A percentile compares a stretch with the other conserved stretches of the same genome.
phyloP scores from a whole-genome alignment of 441 rosid species.

The Croton laevigatus region DNA sequence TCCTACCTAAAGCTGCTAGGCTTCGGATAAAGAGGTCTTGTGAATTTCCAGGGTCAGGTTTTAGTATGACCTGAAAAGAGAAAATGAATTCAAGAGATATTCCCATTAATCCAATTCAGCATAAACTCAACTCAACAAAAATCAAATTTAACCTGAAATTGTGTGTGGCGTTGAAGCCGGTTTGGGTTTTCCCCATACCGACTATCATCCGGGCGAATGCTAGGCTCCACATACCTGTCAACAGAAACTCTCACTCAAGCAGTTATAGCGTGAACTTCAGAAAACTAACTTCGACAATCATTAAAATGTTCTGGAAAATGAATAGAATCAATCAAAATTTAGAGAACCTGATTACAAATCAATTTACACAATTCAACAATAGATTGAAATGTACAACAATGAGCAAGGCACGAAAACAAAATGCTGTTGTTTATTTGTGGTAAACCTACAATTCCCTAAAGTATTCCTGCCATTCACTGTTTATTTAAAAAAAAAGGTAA shows the following conservation, averaged over 20 bases:
- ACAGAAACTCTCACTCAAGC: slow-evolving; percentile 26
- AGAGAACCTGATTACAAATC: background rate
- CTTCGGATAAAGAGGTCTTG: slow-evolving; percentile 92
- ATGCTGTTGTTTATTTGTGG: background rate
- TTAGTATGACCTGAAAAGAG: slow-evolving; percentile 73
- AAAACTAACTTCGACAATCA: background rate
- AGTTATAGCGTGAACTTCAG: background rate
- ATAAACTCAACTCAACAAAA: slow-evolving; percentile 4
- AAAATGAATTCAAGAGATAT: background rate
- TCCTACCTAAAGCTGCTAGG: slow-evolving; percentile 83
- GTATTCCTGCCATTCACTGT: background rate
- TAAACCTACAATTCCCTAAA: background rate
- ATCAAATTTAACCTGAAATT: slow-evolving; percentile 63
- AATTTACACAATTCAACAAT: background rate
- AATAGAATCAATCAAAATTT: background rate
- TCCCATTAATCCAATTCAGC: background rate
- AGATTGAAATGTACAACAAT: background rate
- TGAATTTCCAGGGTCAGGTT: slow-evolving; percentile 98
- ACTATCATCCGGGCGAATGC: slow-evolving; percentile 95
- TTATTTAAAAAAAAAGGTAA: no score
- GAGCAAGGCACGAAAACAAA: slow-evolving; percentile 2
- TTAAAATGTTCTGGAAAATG: background rate
- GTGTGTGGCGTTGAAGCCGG: slow-evolving; percentile 96
- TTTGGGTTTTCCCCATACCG: slow-evolving; percentile 98
- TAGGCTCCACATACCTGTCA: slow-evolving; percentile 81